Percentiles rank a stretch among this genome's conserved stretches.
These are phyloP conservation scores for Smittium mucronatum DNA, from an alignment of 371 early-diverging fungal genomes.

Conservation along the genomic window DNA sequence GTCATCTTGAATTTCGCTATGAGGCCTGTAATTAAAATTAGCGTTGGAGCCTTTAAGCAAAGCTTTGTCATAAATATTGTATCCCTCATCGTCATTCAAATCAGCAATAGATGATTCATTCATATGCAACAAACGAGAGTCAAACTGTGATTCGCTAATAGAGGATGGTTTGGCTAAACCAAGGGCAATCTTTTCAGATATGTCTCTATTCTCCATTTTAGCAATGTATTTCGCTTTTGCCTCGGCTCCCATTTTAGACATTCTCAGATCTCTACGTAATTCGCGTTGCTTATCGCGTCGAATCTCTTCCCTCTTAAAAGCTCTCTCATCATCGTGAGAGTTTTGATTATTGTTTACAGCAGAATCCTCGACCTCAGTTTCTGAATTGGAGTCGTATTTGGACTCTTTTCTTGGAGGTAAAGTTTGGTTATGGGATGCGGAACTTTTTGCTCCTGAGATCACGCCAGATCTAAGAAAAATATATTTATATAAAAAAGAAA, in stretches of 20 bases:
- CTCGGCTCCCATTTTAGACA: slow-evolving; percentile 83
- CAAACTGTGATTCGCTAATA: slow-evolving; percentile 74
- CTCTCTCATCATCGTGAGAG: slow-evolving; percentile 36
- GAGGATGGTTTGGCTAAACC: slow-evolving; percentile 84
- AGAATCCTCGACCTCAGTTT: background rate
- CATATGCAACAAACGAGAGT: slow-evolving; percentile 87
- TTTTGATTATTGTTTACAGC: background rate
- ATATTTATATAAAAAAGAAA: no score
- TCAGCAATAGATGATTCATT: slow-evolving; percentile 72
- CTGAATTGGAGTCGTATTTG: background rate
- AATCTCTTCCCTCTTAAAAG: slow-evolving; percentile 74
- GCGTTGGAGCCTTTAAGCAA: slow-evolving; percentile 56
- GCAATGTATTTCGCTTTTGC: slow-evolving; percentile 68
- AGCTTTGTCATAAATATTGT: slow-evolving; percentile 79
- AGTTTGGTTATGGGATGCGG: background rate
- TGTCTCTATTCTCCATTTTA: slow-evolving; percentile 72
- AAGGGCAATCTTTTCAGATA: slow-evolving; percentile 94
- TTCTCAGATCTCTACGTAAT: slow-evolving; percentile 73
- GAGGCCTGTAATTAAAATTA: slow-evolving; percentile 69
- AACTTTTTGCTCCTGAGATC: background rate
- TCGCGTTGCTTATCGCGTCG: slow-evolving; percentile 71
- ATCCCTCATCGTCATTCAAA: slow-evolving; percentile 76
- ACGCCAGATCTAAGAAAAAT: background rate
- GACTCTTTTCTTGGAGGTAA: background rate
- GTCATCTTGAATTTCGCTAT: slow-evolving; percentile 45